Evolutionary conservation across 345 rosid species (phyloP).

Genomic region (Eucalyptus erythrocorys): DNA sequence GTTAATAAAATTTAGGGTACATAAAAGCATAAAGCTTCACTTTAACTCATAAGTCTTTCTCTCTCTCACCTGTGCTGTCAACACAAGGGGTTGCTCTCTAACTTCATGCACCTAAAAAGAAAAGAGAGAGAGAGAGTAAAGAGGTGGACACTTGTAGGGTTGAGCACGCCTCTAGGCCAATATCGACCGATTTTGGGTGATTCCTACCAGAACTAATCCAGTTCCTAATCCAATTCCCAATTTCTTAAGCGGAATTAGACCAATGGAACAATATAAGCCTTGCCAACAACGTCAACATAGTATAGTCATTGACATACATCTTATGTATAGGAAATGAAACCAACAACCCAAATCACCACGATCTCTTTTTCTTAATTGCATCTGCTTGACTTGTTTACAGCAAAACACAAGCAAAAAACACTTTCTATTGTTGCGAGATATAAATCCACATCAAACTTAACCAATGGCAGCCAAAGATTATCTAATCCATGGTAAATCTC

Average conservation of each 20-base stretch:
- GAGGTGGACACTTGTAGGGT: not conserved
- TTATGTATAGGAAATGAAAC: not conserved
- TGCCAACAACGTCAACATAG: not conserved
- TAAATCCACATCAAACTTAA: not conserved
- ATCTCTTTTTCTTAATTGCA: not conserved
- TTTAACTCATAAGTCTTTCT: not conserved
- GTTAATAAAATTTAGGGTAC: not conserved
- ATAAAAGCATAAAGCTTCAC: not conserved
- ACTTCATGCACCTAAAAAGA: not conserved
- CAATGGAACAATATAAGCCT: not conserved
- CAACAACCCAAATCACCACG: not conserved
- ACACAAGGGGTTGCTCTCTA: not conserved
- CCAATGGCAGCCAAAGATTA: not conserved
- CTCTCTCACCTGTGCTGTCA: not conserved
- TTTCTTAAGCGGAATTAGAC: not conserved
- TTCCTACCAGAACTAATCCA: accelerated
- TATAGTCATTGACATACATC: not conserved
- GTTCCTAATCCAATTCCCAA: not conserved
- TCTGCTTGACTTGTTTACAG: not conserved
- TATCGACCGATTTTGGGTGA: not conserved
- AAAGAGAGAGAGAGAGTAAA: not conserved
- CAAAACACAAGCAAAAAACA: not conserved
- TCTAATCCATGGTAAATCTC: not conserved
- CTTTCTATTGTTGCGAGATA: not conserved
- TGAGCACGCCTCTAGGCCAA: not conserved